These are phyloP conservation scores for Rhodotorula babjevae DNA, from an alignment of 768 basidiomycete genomes.

Conservation along the genomic window DNA sequence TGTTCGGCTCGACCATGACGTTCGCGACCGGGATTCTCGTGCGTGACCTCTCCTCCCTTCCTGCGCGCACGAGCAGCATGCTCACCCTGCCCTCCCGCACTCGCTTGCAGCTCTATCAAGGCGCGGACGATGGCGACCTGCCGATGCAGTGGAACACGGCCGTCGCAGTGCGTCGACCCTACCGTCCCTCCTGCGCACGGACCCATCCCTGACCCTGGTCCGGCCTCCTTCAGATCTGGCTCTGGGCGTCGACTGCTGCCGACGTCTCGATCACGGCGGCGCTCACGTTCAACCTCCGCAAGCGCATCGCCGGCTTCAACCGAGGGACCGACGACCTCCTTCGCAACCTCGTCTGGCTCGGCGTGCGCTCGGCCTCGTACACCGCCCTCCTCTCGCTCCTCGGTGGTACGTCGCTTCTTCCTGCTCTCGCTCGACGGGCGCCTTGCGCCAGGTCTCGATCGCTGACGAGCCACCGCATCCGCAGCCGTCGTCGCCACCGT, in stretches of 20 bases:
- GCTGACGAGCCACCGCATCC: no score
- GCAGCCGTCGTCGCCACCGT: neutral
- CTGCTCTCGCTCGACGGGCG: neutral
- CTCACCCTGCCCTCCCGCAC: neutral
- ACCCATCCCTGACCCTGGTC: no score
- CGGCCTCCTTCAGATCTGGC: neutral
- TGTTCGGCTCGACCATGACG: neutral
- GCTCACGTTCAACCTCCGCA: constrained; percentile 1
- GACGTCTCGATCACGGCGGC: constrained; percentile 18
- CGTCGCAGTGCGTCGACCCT: neutral
- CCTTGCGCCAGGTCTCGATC: neutral
- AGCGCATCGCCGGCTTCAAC: constrained; percentile 12
- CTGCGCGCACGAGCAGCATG: no score
- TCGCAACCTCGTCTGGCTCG: neutral
- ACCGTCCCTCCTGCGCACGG: no score
- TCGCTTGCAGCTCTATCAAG: neutral
- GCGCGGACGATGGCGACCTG: no score
- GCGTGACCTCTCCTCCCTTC: no score
- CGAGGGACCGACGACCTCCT: constrained; percentile 1
- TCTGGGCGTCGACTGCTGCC: neutral
- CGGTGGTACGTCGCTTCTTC: constrained; percentile 3
- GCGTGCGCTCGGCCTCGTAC: constrained; percentile 1
- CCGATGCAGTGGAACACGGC: neutral
- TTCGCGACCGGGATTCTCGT: neutral
- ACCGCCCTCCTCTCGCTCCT: constrained; percentile 7